phyloP scores from a whole-genome alignment of 1,284 basidiomycete species.

The Dichomitus squalens region DNA sequence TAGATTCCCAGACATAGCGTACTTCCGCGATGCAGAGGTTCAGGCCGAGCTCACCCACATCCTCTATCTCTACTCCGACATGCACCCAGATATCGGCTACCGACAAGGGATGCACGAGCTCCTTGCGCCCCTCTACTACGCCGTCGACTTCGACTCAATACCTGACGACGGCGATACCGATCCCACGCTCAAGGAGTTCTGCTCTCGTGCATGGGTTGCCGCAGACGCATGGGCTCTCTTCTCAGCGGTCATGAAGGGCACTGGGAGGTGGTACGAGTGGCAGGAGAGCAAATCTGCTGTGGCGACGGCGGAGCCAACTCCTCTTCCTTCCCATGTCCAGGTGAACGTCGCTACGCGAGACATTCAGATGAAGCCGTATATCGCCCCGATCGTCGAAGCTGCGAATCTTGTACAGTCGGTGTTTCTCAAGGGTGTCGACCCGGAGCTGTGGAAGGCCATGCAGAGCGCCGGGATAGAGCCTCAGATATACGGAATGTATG shows the following conservation, averaged over 20 bases:
- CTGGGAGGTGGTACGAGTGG: constrained; percentile 91
- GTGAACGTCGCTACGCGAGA: constrained; percentile 48
- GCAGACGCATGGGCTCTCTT: constrained; percentile 89
- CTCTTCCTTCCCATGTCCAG: constrained; percentile 48
- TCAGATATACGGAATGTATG: constrained; percentile 93
- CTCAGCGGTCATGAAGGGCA: constrained; percentile 72
- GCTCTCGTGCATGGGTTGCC: constrained; percentile 69
- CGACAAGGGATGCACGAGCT: constrained; percentile 97
- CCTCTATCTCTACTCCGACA: constrained; percentile 79
- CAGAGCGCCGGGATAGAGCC: constrained; percentile 85
- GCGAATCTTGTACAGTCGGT: constrained; percentile 79
- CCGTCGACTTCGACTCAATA: constrained; percentile 82
- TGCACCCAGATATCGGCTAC: constrained; percentile 83
- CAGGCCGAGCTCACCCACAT: constrained; percentile 84
- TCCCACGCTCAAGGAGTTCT: constrained; percentile 54
- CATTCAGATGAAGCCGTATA: constrained; percentile 57
- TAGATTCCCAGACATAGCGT: constrained; percentile 89
- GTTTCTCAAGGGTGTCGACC: constrained; percentile 79
- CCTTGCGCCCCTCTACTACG: constrained; percentile 82
- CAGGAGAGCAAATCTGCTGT: constrained; percentile 52
- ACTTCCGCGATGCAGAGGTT: constrained; percentile 77
- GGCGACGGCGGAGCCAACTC: constrained; percentile 35
- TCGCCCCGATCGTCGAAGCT: constrained; percentile 80
- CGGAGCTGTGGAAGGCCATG: constrained; percentile 75
- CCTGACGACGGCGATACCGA: constrained; percentile 37